phyloP scores from a whole-genome alignment of 2,329 filamentous ascomycete genomes.

The Monilinia fructigena region DNA sequence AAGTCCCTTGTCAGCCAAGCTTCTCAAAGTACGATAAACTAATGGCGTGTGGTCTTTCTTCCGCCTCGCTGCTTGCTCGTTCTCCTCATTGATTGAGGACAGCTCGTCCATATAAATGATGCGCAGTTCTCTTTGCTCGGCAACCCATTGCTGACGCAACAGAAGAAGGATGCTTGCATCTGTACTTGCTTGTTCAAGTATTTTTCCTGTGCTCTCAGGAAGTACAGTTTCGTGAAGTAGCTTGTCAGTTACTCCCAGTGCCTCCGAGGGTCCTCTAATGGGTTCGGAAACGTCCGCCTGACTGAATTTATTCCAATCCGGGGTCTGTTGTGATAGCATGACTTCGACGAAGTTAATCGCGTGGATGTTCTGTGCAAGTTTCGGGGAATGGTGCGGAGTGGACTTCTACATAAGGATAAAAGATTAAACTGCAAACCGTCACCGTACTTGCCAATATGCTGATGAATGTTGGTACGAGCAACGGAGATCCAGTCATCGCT shows the following conservation, averaged over 20 bases:
- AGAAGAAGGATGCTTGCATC: constrained; percentile 38
- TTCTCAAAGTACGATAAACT: constrained; percentile 66
- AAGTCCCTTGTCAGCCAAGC: constrained; percentile 64
- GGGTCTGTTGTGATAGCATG: constrained; percentile 42
- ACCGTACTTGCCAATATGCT: constrained; percentile 65
- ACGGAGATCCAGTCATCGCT: constrained; percentile 63
- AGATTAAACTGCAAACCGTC: constrained; percentile 73
- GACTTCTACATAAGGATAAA: constrained; percentile 69
- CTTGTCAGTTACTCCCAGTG: constrained; percentile 29
- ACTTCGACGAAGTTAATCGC: constrained; percentile 44
- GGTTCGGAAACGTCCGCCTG: constrained; percentile 10
- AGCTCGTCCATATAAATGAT: constrained; percentile 51
- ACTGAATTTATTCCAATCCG: constrained; percentile 46
- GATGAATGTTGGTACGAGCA: constrained; percentile 62
- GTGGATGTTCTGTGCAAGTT: constrained; percentile 47
- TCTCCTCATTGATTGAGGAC: constrained; percentile 47
- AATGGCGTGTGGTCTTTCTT: constrained; percentile 68
- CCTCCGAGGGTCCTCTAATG: constrained; percentile 23
- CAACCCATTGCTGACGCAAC: constrained; percentile 44
- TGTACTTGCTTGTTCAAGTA: constrained; percentile 24
- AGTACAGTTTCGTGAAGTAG: constrained; percentile 25
- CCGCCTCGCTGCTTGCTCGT: constrained; percentile 53
- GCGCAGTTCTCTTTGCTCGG: constrained; percentile 46
- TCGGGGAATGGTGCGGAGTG: constrained; percentile 44
- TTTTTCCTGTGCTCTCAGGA: constrained; percentile 13